A percentile compares a stretch with the other conserved stretches of the same genome.
These are phyloP conservation scores for Lyophyllum atratum DNA, from an alignment of 768 basidiomycete genomes.

Conservation along the genomic window DNA sequence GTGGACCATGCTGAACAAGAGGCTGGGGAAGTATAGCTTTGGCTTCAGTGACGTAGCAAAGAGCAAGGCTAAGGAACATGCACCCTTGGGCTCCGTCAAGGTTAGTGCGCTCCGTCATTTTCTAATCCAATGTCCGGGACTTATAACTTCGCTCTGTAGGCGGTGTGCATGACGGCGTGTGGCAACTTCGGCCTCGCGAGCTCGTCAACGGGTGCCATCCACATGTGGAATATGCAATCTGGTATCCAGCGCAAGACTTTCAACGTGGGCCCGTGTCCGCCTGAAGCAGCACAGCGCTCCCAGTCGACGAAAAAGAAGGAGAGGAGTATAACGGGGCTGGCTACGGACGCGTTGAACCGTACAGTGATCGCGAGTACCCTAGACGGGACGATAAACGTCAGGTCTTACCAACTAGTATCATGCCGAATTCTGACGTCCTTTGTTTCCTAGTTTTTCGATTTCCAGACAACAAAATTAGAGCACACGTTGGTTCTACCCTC, in stretches of 20 bases:
- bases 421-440: constrained; percentile 4
- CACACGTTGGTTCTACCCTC: constrained; percentile 69
- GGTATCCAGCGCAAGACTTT: constrained; percentile 84
- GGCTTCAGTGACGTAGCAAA: constrained; percentile 53
- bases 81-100: constrained; percentile 65
- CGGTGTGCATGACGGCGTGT: constrained; percentile 89
- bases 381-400: constrained; percentile 87
- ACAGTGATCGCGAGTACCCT: constrained; percentile 81
- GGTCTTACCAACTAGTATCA: constrained; percentile 27
- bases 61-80: constrained; percentile 47
- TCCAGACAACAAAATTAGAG: constrained; percentile 80
- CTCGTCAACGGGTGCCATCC: constrained; percentile 75
- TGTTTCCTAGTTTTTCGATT: constrained; percentile 85
- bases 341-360: constrained; percentile 83
- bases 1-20: constrained; percentile 86
- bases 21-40: constrained; percentile 75
- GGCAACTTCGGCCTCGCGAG: constrained; percentile 94
- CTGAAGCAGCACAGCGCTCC: constrained; percentile 48
- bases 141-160: constrained; percentile 36
- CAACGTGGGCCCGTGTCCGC: constrained; percentile 62
- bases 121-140: not conserved
- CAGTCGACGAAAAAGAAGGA: constrained; percentile 43
- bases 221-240: constrained; percentile 98
- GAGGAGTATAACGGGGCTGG: constrained; percentile 78
- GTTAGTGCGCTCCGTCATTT: constrained; percentile 39